phyloP scores from a whole-genome alignment of 352 stramenopile genomes.

The Albugo candida region DNA sequence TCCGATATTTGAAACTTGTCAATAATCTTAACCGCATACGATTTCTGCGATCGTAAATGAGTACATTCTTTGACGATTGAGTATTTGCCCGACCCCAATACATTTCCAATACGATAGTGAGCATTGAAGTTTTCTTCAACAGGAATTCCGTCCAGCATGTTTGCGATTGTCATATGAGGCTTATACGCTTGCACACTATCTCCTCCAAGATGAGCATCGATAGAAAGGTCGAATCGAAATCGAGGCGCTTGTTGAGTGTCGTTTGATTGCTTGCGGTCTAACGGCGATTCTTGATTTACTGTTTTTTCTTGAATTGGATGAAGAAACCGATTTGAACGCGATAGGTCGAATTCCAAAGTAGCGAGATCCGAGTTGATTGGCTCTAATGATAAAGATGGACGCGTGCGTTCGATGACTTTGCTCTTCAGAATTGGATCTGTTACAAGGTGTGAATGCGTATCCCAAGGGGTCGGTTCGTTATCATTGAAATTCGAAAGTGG shows the following conservation, averaged over 20 bases:
- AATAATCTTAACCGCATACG: conserved; percentile 63
- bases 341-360: too few species aligned
- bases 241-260: neutral
- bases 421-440: neutral
- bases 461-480: too few species aligned
- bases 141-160: conserved; percentile 38
- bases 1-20: conserved; percentile 71
- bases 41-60: conserved; percentile 6
- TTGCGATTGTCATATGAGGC: conserved; percentile 45
- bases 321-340: too few species aligned
- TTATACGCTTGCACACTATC: conserved; percentile 18
- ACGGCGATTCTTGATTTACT: neutral
- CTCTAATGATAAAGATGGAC: neutral
- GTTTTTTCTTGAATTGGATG: neutral
- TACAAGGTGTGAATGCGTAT: neutral
- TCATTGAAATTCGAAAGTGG: neutral
- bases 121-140: conserved; percentile 37
- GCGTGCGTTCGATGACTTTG: neutral
- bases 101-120: conserved; percentile 23
- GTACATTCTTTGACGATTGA: conserved; percentile 54
- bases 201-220: conserved; percentile 27
- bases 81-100: conserved; percentile 59
- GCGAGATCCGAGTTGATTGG: neutral
- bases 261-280: neutral
- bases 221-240: conserved; percentile 31